Conservation (phyloP, 83 land plant genomes). For the Picea mariana region DNA sequence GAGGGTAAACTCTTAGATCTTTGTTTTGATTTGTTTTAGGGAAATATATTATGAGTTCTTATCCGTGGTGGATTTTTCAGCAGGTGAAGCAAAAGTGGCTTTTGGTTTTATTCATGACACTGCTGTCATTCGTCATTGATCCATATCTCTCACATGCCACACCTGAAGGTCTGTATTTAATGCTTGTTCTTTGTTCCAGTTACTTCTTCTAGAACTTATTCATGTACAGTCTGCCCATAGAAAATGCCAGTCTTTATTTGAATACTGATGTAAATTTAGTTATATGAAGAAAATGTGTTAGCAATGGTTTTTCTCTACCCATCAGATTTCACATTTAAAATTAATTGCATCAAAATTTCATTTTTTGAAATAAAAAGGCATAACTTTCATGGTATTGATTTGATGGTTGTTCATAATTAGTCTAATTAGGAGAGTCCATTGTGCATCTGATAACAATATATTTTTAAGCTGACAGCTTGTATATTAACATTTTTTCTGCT, state of each 20-base stretch:
- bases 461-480: slow-evolving; percentile 1
- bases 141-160: slow-evolving; percentile 6
- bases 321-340: not conserved
- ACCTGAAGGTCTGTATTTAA: not conserved
- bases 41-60: not conserved
- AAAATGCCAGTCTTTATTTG: not conserved
- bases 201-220: not conserved
- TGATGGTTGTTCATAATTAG: not conserved
- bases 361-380: not conserved
- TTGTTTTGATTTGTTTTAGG: not conserved
- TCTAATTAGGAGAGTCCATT: not conserved
- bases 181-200: not conserved
- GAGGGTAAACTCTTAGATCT: not conserved
- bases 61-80: not conserved
- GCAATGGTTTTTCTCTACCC: not conserved
- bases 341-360: not conserved
- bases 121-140: not conserved
- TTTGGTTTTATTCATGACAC: not conserved
- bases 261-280: not conserved
- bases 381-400: not conserved
- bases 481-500: not conserved
- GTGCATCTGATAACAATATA: not conserved
- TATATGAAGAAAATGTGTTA: not conserved
- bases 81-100: slow-evolving; percentile 4
- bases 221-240: not conserved